These are phyloP conservation scores for Colletotrichum sp. DNA, from an alignment of 2,329 filamentous ascomycete species.

Conservation along the genomic window DNA sequence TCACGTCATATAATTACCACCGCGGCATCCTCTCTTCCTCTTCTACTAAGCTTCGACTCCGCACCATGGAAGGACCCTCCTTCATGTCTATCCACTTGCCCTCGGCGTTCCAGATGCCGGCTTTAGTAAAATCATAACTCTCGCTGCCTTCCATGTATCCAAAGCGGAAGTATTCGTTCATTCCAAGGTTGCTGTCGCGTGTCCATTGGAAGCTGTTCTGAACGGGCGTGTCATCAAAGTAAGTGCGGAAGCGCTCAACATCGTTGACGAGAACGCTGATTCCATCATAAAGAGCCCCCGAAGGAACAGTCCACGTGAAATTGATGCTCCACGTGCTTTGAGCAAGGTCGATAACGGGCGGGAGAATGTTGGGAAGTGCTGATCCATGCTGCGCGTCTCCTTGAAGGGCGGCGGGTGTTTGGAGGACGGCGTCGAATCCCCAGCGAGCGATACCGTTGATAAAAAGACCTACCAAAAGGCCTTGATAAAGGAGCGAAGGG, in stretches of 20 bases:
- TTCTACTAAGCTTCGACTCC: slow-evolving; percentile 26
- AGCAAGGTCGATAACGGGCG: slow-evolving; percentile 51
- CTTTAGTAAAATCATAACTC: slow-evolving; percentile 76
- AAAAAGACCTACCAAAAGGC: slow-evolving; percentile 87
- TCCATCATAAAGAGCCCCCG: slow-evolving; percentile 68
- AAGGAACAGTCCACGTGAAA: slow-evolving; percentile 56
- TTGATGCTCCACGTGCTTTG: slow-evolving; percentile 67
- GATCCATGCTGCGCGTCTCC: slow-evolving; percentile 70
- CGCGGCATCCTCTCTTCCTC: slow-evolving; percentile 25
- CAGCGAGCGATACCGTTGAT: slow-evolving; percentile 93
- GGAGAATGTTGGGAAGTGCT: slow-evolving; percentile 59
- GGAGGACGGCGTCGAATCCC: slow-evolving; percentile 89
- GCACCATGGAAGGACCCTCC: slow-evolving; percentile 60
- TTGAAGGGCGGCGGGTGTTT: slow-evolving; percentile 77
- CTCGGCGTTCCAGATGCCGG: slow-evolving; percentile 70
- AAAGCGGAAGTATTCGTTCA: slow-evolving; percentile 80
- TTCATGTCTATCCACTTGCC: slow-evolving; percentile 72
- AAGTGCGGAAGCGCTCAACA: slow-evolving; percentile 79
- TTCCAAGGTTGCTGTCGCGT: slow-evolving; percentile 45
- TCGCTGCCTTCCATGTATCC: slow-evolving; percentile 71
- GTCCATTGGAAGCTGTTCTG: slow-evolving; percentile 63
- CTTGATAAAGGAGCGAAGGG: slow-evolving; percentile 85
- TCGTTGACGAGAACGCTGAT: slow-evolving; percentile 85
- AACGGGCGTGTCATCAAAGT: slow-evolving; percentile 63
- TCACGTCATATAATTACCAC: slow-evolving; percentile 7